These are phyloP conservation scores for Microdochium trichocladiopsis DNA, from an alignment of 2,329 filamentous ascomycete species.

Conservation along the genomic window DNA sequence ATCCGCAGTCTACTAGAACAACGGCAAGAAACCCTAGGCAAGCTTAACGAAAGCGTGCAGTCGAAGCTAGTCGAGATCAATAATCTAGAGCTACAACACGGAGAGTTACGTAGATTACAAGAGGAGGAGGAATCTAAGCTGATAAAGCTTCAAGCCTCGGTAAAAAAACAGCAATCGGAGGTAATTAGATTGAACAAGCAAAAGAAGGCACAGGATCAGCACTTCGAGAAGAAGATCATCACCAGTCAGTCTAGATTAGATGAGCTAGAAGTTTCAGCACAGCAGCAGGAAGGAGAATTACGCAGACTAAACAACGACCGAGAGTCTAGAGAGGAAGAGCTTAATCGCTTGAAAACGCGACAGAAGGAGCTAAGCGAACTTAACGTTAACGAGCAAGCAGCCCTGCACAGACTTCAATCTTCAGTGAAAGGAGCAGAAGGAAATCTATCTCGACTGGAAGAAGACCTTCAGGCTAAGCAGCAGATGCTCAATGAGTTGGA, in stretches of 20 bases:
- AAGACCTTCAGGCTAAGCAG: not conserved
- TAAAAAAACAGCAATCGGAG: not conserved
- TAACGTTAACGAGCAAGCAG: not conserved
- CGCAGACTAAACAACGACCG: not conserved
- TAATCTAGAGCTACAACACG: not conserved
- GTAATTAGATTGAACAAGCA: not conserved
- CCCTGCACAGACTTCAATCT: not conserved
- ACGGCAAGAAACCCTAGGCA: not conserved
- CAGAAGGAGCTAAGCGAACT: not conserved
- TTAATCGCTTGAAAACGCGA: not conserved
- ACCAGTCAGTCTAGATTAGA: not conserved
- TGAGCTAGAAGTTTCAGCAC: not conserved
- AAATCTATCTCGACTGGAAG: not conserved
- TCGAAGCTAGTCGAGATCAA: not conserved
- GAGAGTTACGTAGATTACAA: not conserved
- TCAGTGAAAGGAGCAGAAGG: not conserved
- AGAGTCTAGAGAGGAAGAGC: not conserved
- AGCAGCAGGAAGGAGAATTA: not conserved
- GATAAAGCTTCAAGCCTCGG: not conserved
- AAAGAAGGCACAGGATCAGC: not conserved
- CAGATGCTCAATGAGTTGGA: not conserved
- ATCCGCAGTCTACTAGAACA: not conserved
- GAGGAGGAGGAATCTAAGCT: not conserved
- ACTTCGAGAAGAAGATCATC: not conserved
- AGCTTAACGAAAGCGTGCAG: not conserved